A percentile compares a stretch with the other conserved stretches of the same genome.
These are phyloP conservation scores for Pseudisothecium myosuroides DNA, from an alignment of 225 moss, liverwort and hornwort species.

Conservation along the genomic window DNA sequence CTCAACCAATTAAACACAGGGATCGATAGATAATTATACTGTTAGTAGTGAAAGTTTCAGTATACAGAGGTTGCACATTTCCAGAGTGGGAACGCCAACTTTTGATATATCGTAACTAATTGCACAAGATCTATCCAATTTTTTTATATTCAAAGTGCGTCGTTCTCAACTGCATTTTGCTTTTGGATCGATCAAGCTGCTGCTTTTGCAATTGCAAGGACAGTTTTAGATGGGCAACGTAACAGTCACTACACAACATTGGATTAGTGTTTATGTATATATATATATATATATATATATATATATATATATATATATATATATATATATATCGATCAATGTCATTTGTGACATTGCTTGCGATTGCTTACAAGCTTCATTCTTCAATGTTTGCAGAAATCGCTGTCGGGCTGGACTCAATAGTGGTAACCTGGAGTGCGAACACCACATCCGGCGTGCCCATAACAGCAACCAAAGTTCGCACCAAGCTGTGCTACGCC, in stretches of 20 bases:
- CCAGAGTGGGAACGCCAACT: neutral
- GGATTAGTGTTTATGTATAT: too few species aligned
- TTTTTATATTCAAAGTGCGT: too few species aligned
- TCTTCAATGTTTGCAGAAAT: slow-evolving; percentile 4
- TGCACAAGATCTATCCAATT: neutral
- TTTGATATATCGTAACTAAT: neutral
- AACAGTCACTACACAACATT: too few species aligned
- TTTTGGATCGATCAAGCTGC: neutral
- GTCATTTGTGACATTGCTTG: neutral
- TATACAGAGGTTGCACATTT: neutral
- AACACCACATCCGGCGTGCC: slow-evolving; percentile 14
- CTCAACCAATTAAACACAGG: neutral
- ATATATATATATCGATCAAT: neutral
- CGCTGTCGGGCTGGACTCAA: slow-evolving; percentile 13
- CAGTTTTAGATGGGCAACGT: neutral
- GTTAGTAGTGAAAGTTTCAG: neutral
- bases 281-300: too few species aligned
- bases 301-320: too few species aligned
- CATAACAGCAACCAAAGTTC: slow-evolving; percentile 9
- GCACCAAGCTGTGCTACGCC: slow-evolving; percentile 47
- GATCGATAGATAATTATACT: neutral
- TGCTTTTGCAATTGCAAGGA: neutral
- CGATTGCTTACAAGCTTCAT: neutral
- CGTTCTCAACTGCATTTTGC: neutral
- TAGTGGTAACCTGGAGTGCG: slow-evolving; percentile 40